Conservation (phyloP, 495 filamentous ascomycete species). For the Penicillium odoratum region DNA sequence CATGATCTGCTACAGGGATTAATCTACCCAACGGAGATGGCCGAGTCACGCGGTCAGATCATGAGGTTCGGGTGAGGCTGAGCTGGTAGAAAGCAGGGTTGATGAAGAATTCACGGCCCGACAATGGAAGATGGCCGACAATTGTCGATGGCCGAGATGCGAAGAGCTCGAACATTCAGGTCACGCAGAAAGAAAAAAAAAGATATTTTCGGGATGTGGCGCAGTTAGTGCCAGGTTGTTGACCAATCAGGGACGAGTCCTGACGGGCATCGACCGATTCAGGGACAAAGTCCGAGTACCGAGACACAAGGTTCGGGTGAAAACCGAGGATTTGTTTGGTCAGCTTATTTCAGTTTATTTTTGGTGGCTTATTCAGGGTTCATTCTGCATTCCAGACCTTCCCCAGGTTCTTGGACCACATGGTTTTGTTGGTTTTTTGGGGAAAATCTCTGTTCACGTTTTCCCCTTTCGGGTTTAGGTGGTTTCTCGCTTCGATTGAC, state of each 20-base stretch:
- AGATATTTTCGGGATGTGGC: constrained; percentile 5
- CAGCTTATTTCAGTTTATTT: not conserved
- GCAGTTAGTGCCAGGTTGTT: not conserved
- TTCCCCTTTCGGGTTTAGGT: constrained; percentile 1
- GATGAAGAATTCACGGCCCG: not conserved
- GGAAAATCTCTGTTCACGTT: constrained; percentile 3
- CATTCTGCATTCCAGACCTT: not conserved
- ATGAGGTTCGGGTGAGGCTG: not conserved
- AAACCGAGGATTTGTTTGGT: constrained; percentile 12
- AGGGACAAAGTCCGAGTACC: not conserved
- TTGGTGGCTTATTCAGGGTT: not conserved
- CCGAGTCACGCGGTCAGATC: not conserved
- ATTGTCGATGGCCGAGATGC: not conserved
- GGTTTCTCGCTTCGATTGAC: not conserved
- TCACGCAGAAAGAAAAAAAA: not conserved
- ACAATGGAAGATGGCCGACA: not conserved
- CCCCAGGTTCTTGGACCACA: constrained; percentile 6
- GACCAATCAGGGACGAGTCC: not conserved
- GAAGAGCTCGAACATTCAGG: not conserved
- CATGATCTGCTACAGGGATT: not conserved
- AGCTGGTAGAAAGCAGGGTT: not conserved
- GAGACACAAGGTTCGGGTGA: not conserved
- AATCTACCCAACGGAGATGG: not conserved
- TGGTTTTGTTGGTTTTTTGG: not conserved
- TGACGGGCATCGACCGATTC: not conserved